Base-by-base conservation (phyloP, 2,329 filamentous ascomycete genomes). In the Pochonia chlamydosporia region DNA sequence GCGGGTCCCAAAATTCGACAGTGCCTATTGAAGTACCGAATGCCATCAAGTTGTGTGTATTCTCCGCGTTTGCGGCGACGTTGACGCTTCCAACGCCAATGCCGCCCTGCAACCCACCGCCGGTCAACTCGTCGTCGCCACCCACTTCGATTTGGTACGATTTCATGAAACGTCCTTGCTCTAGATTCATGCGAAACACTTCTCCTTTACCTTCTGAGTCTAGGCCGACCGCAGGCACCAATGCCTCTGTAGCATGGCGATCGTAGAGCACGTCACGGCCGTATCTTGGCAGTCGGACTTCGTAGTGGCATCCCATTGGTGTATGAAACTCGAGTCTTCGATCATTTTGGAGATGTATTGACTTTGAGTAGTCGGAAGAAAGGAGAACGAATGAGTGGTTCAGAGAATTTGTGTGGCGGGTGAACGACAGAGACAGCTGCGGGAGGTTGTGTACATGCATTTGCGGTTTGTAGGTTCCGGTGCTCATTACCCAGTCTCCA, bases 401-500 rank as follows among this genome's bases (percentile, higher is more conserved):
- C 36, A 97, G 77, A 8, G 88, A 85, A 54, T 88, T 87, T 1
- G 95, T 99, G 66, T 99, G 93, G 47, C 93, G 84, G 28, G 90
- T 82, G 67, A 86, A 99, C 8, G 91, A 96, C n/a, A 99, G 79
- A 9, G 92, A 92, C 20, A 97, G 77, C 62, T 97, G 90, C 31
- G 91, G 87, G 5, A 97, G 81, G 63, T 95, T 89, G 68, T 99
- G 95, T n/a, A 89, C 86, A 63, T 97, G 93, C 49, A 97, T 95
- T 51, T 70, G 67, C 42, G 68, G 73, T 66, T 75, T 81, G 65
- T 82, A 85, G 46, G 81, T 84, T 72, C 89, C 90, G 44, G 91
- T 95, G 60, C 88, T 95, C 88, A 96, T 93, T 35, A 93, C 82
- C 91, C 93, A 99, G 63, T 97, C 85, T 42, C 92, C 92, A 79